Conservation (phyloP, 805 yeast species). For the Priceomyces fermenticarens region DNA sequence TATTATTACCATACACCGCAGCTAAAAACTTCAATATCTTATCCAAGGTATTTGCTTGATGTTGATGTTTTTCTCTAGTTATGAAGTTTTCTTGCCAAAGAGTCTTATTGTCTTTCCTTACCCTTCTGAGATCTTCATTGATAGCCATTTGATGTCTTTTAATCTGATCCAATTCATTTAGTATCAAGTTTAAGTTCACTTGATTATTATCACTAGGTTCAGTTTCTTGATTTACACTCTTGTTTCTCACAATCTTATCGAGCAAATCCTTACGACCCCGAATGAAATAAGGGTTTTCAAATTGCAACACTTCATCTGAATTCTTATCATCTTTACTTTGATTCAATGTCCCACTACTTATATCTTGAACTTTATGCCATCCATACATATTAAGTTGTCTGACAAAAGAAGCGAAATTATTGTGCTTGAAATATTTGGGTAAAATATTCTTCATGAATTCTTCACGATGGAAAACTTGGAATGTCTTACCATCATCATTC, state of each 20-base stretch:
- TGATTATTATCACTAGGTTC: conserved; percentile 21
- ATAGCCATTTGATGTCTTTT: conserved; percentile 77
- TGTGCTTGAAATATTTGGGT: conserved; percentile 92
- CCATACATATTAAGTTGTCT: conserved; percentile 98
- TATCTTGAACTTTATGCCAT: conserved; percentile 97
- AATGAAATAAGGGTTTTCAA: conserved; percentile 76
- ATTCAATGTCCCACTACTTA: conserved; percentile 66
- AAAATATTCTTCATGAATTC: conserved; percentile 76
- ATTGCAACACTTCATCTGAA: conserved; percentile 84
- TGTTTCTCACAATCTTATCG: conserved; percentile 81
- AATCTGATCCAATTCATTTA: conserved; percentile 72
- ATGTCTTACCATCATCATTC: conserved; percentile 81
- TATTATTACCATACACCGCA: conserved; percentile 65
- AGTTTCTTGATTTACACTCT: conserved; percentile 27
- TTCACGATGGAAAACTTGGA: conserved; percentile 82
- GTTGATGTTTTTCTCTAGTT: conserved; percentile 79
- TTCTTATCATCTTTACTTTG: conserved; percentile 34
- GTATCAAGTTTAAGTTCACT: conserved; percentile 49
- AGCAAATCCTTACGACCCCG: conserved; percentile 79
- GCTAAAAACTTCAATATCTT: conserved; percentile 86
- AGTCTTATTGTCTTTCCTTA: conserved; percentile 82
- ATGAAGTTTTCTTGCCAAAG: conserved; percentile 87
- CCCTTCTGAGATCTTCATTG: conserved; percentile 78
- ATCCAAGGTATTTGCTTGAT: conserved; percentile 85
- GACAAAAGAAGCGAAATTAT: conserved; percentile 92